Conservation (phyloP, 768 basidiomycete genomes). For the Serendipita sp. region DNA sequence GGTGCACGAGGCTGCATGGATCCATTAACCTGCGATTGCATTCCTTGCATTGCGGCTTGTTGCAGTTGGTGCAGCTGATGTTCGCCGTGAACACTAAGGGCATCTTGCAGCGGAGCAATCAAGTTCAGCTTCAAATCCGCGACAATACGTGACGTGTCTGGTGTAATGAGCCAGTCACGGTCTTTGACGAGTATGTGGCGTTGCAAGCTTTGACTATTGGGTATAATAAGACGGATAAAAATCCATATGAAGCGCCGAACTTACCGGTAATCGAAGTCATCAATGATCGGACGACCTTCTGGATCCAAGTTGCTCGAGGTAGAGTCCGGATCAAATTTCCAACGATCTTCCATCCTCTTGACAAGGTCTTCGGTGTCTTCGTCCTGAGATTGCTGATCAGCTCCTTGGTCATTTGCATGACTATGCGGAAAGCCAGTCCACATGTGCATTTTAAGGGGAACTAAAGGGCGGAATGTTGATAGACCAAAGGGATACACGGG, state of each 20-base stretch:
- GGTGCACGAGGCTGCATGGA: not conserved
- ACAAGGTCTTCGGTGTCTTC: constrained; percentile 13
- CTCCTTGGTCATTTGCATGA: not conserved
- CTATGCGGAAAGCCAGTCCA: constrained; percentile 9
- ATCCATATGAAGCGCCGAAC: not conserved
- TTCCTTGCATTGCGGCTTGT: not conserved
- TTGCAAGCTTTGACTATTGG: not conserved
- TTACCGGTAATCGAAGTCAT: constrained; percentile 20
- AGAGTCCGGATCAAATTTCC: constrained; percentile 20
- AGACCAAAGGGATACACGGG: not conserved
- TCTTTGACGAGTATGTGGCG: constrained; percentile 1
- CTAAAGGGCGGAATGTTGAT: not conserved
- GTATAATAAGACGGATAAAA: not conserved
- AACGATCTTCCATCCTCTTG: constrained; percentile 19
- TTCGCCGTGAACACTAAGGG: not conserved
- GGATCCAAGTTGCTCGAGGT: constrained; percentile 19
- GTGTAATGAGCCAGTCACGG: not conserved
- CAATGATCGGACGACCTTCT: constrained; percentile 19
- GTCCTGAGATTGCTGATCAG: constrained; percentile 3
- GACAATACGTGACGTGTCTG: constrained; percentile 4
- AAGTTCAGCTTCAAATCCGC: constrained; percentile 1
- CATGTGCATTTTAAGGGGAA: not conserved
- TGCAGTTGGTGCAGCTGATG: not conserved
- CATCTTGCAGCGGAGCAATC: constrained; percentile 7
- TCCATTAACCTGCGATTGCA: not conserved